Conservation (phyloP, 805 yeast species). For the Candida pseudoglaebosa region DNA sequence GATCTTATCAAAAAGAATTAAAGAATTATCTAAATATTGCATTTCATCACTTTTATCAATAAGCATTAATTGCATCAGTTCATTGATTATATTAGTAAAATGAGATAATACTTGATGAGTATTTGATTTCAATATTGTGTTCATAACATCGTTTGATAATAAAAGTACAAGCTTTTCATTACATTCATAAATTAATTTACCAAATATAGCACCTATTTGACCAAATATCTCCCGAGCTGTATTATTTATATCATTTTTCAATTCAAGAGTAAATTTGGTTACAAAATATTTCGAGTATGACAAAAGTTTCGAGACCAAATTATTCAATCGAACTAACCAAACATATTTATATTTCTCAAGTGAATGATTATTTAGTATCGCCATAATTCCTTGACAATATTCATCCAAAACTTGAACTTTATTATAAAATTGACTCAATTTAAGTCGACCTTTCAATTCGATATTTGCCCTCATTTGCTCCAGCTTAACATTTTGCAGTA, state of each 20-base stretch:
- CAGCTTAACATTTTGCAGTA: not conserved
- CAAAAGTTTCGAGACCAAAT: constrained; percentile 7
- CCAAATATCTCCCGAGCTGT: not conserved
- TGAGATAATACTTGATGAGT: constrained; percentile 4
- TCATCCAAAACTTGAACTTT: constrained; percentile 17
- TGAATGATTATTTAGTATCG: constrained; percentile 10
- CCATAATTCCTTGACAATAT: constrained; percentile 12
- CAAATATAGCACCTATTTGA: constrained; percentile 8
- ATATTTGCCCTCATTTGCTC: not conserved
- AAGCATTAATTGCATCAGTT: constrained; percentile 12
- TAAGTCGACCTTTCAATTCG: not conserved
- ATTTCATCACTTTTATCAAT: constrained; percentile 11
- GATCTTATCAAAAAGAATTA: not conserved
- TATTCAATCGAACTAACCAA: constrained; percentile 16
- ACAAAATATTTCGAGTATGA: constrained; percentile 2
- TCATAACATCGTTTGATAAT: not conserved
- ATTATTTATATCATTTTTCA: not conserved
- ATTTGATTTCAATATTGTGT: not conserved
- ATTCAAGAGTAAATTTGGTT: not conserved
- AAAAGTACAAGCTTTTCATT: not conserved
- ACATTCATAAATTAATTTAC: constrained; percentile 9
- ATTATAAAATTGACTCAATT: not conserved
- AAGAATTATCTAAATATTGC: constrained; percentile 4
- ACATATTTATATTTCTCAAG: constrained; percentile 14
- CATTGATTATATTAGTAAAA: constrained; percentile 6